Conservation (phyloP, 2,329 filamentous ascomycete species). For the Aspergillus sp. region DNA sequence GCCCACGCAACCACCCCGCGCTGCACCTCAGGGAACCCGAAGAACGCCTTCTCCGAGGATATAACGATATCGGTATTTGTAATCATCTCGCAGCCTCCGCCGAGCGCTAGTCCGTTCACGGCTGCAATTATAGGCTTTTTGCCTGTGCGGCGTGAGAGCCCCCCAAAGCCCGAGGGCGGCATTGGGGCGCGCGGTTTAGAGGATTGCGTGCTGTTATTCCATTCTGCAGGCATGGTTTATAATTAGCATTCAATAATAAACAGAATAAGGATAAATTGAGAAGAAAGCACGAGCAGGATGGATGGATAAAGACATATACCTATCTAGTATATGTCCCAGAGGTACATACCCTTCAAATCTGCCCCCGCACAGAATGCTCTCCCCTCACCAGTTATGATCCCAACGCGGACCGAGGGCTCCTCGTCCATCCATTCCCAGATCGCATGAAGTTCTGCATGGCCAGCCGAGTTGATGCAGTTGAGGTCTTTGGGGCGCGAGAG, state of each 20-base stretch:
- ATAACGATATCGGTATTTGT: conserved; percentile 71
- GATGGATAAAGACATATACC: background rate
- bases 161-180: conserved; percentile 41
- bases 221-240: conserved; percentile 26
- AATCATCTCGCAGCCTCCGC: conserved; percentile 75
- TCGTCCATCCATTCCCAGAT: conserved; percentile 48
- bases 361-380: conserved; percentile 47
- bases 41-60: conserved; percentile 56
- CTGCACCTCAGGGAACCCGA: conserved; percentile 70
- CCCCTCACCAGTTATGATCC: conserved; percentile 43
- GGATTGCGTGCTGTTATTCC: conserved; percentile 27
- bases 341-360: conserved; percentile 42
- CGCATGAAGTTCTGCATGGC: conserved; percentile 42
- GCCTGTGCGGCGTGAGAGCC: conserved; percentile 46
- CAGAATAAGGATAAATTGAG: background rate
- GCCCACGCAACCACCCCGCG: conserved; percentile 70
- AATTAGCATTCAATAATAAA: no score
- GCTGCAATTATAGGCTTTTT: conserved; percentile 72
- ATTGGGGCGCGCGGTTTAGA: conserved; percentile 15
- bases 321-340: background rate
- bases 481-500: conserved; percentile 44
- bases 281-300: background rate
- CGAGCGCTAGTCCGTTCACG: conserved; percentile 72
- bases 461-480: conserved; percentile 46
- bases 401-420: conserved; percentile 42